phyloP scores from a whole-genome alignment of 257 asterid species.

The Solanum pimpinellifolium region DNA sequence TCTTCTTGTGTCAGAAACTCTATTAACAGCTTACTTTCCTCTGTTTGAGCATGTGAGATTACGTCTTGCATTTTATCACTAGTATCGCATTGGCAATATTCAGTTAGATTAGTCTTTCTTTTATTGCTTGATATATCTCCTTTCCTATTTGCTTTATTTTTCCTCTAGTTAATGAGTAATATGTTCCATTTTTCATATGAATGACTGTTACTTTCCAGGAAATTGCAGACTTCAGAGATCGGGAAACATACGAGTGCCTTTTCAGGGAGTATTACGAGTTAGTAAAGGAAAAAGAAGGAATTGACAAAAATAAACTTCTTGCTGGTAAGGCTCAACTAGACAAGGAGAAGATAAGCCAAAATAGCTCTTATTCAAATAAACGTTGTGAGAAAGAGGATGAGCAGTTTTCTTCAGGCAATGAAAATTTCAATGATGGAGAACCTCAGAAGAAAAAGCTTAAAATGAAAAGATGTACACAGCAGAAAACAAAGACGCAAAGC shows the following conservation, averaged over 20 bases:
- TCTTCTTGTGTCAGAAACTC: neutral
- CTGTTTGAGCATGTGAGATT: neutral
- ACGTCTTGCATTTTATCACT: neutral
- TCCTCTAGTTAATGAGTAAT: neutral
- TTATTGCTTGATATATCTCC: neutral
- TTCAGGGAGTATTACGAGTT: constrained; percentile 57
- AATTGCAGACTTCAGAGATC: constrained; percentile 46
- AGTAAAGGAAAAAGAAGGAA: constrained; percentile 27
- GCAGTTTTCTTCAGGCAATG: constrained; percentile 23
- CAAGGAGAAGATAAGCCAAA: constrained; percentile 1
- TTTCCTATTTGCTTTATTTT: neutral
- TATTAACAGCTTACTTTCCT: neutral
- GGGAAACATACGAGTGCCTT: constrained; percentile 54
- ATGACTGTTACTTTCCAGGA: constrained; percentile 31
- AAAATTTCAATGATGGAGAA: constrained; percentile 7
- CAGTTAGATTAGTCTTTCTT: neutral
- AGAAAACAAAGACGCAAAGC: neutral
- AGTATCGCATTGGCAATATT: neutral
- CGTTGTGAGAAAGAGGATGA: constrained; percentile 24
- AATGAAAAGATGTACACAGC: constrained; percentile 17
- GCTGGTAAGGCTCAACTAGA: constrained; percentile 26
- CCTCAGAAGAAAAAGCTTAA: constrained; percentile 3
- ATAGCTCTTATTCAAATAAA: constrained; percentile 26
- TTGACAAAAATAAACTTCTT: constrained; percentile 20
- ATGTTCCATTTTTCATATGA: neutral